Evolutionary conservation across 768 basidiomycete species (phyloP), one percentile per base, ranked within the genome.

Genomic region (Suillus alpinus): DNA sequence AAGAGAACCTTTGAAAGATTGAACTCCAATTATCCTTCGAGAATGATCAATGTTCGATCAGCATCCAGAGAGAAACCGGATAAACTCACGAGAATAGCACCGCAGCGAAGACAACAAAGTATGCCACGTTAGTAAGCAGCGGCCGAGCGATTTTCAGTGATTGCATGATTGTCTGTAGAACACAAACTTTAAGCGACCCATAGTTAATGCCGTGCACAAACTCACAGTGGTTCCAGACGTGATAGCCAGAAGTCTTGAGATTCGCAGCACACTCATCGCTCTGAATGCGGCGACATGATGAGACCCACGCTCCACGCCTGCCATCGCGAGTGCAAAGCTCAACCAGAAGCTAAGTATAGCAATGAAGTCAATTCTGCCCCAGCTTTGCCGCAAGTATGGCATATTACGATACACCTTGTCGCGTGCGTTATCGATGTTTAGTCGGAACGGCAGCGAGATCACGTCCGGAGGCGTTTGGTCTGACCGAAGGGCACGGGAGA

Each of bases 21-120:
- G 94, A 1, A 97, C 84, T n/a, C 96, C 95, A 60, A 97, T 91
- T 68, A 98, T 91, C 4, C 92, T 71, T 32, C 9, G 26, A 57
- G 43, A 23, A 59, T 62, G 53, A 55, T 37, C 41, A 26, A 13
- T 23, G 20, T 12, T 13, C 49, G 16, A 52, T 44, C 12, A 39
- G 13, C 29, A 26, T 39, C 29, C n/a, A 44, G 40, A 55, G 13
- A 16, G 53, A 14, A 34, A 29, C 26, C 23, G 16, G 4, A 40
- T 59, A 26, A 8, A 20, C 88, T 67, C 61, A 92, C 91, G 92
- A 93, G 73, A 98, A 97, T 6, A 98, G 69, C 13, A 86, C 75
- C 77, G 94, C 88, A 0, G 94, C 94, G 67, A 98, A 98, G 23
- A 95, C 64, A 16, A 97, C 90, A 69, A 98, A 98, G 71, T 92